Evolutionary conservation across 768 basidiomycete genomes (phyloP), one percentile per base, ranked within the genome.

Genomic region (Amanita inopinata): DNA sequence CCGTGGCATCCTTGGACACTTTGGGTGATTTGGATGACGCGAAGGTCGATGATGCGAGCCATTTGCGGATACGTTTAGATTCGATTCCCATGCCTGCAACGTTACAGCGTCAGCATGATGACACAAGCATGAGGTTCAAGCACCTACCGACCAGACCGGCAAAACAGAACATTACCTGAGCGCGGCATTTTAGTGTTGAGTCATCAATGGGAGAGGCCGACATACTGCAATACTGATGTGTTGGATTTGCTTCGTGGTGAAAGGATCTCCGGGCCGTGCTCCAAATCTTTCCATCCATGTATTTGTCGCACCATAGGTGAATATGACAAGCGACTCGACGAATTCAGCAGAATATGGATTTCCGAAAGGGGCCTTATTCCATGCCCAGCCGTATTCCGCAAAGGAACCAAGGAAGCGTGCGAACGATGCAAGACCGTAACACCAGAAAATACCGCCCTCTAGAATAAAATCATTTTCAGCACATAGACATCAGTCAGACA

Each of bases 281-380:
- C 92, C 93, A 50, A 94, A 87, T 31, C 94, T 76, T 62, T 98
- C 94, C 87, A 97, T 90, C 89, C 90, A 98, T 11, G 85, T 90
- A 57, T 98, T 94, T 32, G 89, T 83, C 24, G 76, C 68, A 5
- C 93, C 93, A 56, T 97, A 98, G 0, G 79, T 24, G 62, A 93
- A 93, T 53, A 97, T 92, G 39, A 89, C 71, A 7, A 68, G 54
- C 0, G 81, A 87, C 60, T 91, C 88, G 45, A 80, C 69, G 41
- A 87, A 82, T 58, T 90, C 87, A 4, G 80, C 85, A 5, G 80
- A 76, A 5, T 72, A 67, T 33, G 63, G 63, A 17, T 63, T 61
- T 15, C 65, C 64, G 3, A 62, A 58, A 0, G 79, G 82, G 0
- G 77, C 66, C 19, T 71, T 65, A 57, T 98, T 98, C 93, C 93